Conservation (phyloP, 177 flowering plant species). For the Telopea speciosissima region DNA sequence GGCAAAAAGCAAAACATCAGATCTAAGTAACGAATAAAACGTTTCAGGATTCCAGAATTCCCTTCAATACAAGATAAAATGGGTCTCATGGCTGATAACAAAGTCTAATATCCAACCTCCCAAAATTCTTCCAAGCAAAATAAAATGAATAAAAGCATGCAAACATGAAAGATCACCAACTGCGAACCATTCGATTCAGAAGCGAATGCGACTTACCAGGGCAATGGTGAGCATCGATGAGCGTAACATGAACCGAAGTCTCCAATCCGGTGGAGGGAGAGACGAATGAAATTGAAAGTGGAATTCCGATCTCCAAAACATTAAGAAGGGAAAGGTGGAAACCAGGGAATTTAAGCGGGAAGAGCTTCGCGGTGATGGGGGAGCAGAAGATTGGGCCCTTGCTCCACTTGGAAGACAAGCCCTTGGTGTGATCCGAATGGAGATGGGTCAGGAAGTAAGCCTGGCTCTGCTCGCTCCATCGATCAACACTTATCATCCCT, state of each 20-base stretch:
- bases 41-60: too few relatives aligned
- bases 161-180: neutral
- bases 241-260: conserved; percentile 38
- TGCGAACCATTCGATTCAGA: neutral
- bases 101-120: too few relatives aligned
- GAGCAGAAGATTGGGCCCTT: conserved; percentile 75
- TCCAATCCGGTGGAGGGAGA: conserved; percentile 40
- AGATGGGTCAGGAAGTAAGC: conserved; percentile 81
- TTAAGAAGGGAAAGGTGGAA: conserved; percentile 65
- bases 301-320: conserved; percentile 44
- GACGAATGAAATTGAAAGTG: conserved; percentile 42
- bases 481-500: conserved; percentile 72
- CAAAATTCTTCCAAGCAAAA: too few relatives aligned
- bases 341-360: conserved; percentile 59
- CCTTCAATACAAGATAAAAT: too few relatives aligned
- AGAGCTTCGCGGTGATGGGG: conserved; percentile 63
- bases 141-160: neutral
- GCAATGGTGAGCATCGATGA: conserved; percentile 84
- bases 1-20: neutral
- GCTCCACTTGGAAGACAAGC: conserved; percentile 58
- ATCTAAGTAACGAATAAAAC: too few relatives aligned
- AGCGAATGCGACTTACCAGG: conserved; percentile 44
- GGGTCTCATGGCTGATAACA: too few relatives aligned
- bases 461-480: conserved; percentile 60
- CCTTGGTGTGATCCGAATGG: conserved; percentile 82